phyloP scores from a whole-genome alignment of 176 grass and related monocot genomes.

The Microstegium vimineum region DNA sequence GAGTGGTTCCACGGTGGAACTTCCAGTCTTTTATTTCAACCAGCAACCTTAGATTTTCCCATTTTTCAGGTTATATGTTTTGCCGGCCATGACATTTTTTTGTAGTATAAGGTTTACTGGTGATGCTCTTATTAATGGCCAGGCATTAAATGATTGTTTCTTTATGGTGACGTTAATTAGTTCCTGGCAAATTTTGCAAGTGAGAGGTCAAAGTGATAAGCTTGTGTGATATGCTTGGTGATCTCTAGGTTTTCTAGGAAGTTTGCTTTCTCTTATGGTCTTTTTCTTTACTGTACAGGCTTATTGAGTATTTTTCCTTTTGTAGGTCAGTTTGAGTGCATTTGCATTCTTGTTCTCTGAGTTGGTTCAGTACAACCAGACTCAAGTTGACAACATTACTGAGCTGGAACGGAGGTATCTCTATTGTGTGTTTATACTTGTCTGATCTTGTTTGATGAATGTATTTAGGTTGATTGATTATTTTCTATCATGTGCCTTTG shows the following conservation, averaged over 20 bases:
- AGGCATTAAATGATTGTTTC: neutral
- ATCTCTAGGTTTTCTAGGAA: neutral
- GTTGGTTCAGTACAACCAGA: slow-evolving; percentile 97
- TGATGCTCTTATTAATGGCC: neutral
- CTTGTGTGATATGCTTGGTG: slow-evolving; percentile 11
- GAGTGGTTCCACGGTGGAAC: neutral
- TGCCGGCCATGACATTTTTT: neutral
- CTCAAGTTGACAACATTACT: slow-evolving; percentile 96
- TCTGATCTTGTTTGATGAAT: neutral
- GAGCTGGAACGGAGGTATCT: slow-evolving; percentile 88
- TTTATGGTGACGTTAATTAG: neutral
- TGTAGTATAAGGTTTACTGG: neutral
- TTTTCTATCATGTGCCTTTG: neutral
- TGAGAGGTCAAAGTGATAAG: neutral
- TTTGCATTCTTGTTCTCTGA: slow-evolving; percentile 99
- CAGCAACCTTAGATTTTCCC: neutral
- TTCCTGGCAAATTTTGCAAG: neutral
- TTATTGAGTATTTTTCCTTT: slow-evolving; percentile 26
- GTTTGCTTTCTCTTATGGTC: neutral
- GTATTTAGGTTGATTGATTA: neutral
- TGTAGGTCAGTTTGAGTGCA: slow-evolving; percentile 92
- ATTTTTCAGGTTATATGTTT: neutral
- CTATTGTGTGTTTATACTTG: neutral
- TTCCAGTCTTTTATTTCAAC: neutral
- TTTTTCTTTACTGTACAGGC: slow-evolving; percentile 3